Base-by-base conservation (phyloP, 148 eudicot genomes). In the Cornus florida region DNA sequence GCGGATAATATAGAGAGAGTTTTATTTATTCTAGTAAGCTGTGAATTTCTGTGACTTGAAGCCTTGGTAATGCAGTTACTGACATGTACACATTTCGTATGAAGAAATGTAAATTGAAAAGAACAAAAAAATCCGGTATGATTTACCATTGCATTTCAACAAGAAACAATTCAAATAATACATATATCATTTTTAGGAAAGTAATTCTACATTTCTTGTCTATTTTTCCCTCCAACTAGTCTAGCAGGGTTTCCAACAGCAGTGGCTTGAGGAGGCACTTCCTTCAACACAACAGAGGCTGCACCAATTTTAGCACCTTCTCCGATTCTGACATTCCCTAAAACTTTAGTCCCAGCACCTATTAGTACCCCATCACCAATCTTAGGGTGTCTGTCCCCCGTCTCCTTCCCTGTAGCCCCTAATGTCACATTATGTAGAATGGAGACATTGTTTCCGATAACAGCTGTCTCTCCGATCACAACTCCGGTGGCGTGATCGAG, bases 231-330 rank as follows among this genome's bases (percentile, higher is more conserved):
- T 69, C 86, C 74, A 7, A 85, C 67, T 23, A 88, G 22, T 67
- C 87, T 87, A 12, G 88, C 84, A 28, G 92, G 92, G 72, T 85
- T 89, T 19, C 92, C 92, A 41, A 89, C 92, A 11, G 84, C 92
- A 66, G 92, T 89, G 3, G 83, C 81, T 59, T 68, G 48, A 2
- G 81, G 35, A 0, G 89, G 89, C 35, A 86, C 86, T 6, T 77
- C 88, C 72, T 74, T 83, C 32, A 86, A 67, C 19, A 86, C 88
- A 64, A 86, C 71, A 7, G 88, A 80, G 7, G 83, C 86, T 0
- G 88, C 88, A 12, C 88, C 88, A 8, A 86, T 74, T 53, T 83
- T 86, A 31, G 88, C 88, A n/a, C 86, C 82, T 22, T 75, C 79
- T 12, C 88, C 86, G 14, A 86, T 68, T 72, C 28, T 74, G 13